Percentiles rank a stretch among this genome's conserved stretches.
phyloP scores from a whole-genome alignment of 441 rosid species.

The Breynia disticha region DNA sequence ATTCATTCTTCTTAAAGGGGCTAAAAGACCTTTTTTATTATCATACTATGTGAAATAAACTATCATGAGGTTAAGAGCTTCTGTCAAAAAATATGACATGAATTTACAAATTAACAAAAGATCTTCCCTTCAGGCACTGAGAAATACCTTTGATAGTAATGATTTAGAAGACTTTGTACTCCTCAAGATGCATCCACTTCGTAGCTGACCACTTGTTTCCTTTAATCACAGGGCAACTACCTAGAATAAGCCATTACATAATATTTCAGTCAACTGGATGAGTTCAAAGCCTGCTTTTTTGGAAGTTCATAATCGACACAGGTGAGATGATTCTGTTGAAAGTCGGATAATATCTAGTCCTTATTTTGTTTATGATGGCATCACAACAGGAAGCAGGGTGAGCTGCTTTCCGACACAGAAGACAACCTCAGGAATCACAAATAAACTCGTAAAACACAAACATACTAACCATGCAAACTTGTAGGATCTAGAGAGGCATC shows the following conservation, averaged over 20 bases:
- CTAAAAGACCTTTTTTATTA: too few relatives aligned
- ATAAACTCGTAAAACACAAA: too few relatives aligned
- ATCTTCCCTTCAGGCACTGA: too few relatives aligned
- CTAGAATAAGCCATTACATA: slow-evolving; percentile 26
- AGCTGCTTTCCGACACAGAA: too few relatives aligned
- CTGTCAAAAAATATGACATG: too few relatives aligned
- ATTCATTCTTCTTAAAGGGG: too few relatives aligned
- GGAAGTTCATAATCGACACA: not conserved
- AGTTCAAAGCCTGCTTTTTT: slow-evolving; percentile 2
- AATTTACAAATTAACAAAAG: too few relatives aligned
- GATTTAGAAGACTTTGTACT: slow-evolving; percentile 44
- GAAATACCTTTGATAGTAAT: not conserved
- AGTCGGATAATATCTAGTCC: not conserved
- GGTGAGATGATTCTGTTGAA: not conserved
- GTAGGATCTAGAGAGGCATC: slow-evolving; percentile 71
- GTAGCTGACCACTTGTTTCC: slow-evolving; percentile 95
- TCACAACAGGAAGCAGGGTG: not conserved
- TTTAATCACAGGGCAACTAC: slow-evolving; percentile 80
- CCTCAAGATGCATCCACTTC: slow-evolving; percentile 72
- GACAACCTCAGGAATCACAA: too few relatives aligned
- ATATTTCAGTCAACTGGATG: slow-evolving; percentile 5
- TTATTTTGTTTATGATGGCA: not conserved
- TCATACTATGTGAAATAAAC: too few relatives aligned
- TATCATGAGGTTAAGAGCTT: too few relatives aligned
- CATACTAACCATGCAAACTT: slow-evolving; percentile 74